Conservation (phyloP, 208 protist species). For the Novymonas esmeraldas region DNA sequence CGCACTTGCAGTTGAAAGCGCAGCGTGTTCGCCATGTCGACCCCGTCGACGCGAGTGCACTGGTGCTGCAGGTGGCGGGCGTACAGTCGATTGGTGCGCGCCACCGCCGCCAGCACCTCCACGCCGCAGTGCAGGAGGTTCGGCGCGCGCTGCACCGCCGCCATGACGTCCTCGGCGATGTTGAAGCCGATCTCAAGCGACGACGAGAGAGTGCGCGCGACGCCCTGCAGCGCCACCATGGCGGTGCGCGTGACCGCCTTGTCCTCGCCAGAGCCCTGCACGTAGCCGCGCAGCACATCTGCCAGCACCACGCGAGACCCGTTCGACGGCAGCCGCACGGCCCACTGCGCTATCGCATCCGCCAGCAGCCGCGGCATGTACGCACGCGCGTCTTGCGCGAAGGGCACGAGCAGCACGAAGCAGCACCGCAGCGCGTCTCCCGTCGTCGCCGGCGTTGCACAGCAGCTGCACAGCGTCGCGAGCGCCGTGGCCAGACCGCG, state of each 20-base stretch:
- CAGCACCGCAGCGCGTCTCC: slow-evolving; percentile 52
- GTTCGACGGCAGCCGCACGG: slow-evolving; percentile 53
- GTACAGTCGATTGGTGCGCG: slow-evolving; percentile 34
- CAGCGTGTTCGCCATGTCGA: slow-evolving; percentile 25
- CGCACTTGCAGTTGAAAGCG: slow-evolving; percentile 30
- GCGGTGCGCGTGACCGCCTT: slow-evolving; percentile 57
- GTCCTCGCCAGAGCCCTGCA: slow-evolving; percentile 37
- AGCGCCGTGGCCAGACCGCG: slow-evolving; percentile 51
- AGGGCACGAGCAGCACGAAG: slow-evolving; percentile 63
- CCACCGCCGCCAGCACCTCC: slow-evolving; percentile 41
- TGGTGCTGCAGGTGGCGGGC: slow-evolving; percentile 37
- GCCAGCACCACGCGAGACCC: slow-evolving; percentile 50
- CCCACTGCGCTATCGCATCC: slow-evolving; percentile 54
- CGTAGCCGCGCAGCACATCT: slow-evolving; percentile 45
- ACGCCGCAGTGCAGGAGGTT: slow-evolving; percentile 37
- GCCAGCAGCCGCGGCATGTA: slow-evolving; percentile 71
- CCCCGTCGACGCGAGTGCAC: slow-evolving; percentile 23
- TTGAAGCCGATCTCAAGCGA: slow-evolving; percentile 46
- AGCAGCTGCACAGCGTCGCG: slow-evolving; percentile 43
- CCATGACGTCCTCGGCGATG: slow-evolving; percentile 50
- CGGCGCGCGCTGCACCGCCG: slow-evolving; percentile 36
- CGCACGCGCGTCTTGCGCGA: slow-evolving; percentile 36
- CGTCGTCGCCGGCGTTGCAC: slow-evolving; percentile 37
- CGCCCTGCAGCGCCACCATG: slow-evolving; percentile 43
- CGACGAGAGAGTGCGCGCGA: slow-evolving; percentile 52